A percentile compares a stretch with the other conserved stretches of the same genome.
Evolutionary conservation across 257 asterid species (phyloP).

Genomic region (Solanum pimpinellifolium): DNA sequence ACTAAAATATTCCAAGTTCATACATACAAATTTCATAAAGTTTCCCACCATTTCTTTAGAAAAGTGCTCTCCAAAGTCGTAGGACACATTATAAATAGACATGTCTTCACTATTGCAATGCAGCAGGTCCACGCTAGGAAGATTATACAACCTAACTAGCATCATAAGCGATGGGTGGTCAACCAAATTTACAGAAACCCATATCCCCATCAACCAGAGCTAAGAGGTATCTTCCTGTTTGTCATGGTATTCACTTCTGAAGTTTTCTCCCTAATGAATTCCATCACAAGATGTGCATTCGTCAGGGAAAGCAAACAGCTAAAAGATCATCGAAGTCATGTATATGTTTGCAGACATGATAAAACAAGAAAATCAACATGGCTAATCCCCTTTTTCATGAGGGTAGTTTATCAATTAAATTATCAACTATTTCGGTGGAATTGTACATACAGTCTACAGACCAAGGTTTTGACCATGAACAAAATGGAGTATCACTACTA

Average conservation of each 20-base stretch:
- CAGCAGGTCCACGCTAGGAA: not conserved
- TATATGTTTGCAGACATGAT: not conserved
- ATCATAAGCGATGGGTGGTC: not conserved
- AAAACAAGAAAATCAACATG: not conserved
- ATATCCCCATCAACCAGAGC: not conserved
- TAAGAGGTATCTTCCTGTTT: not conserved
- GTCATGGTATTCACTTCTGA: not conserved
- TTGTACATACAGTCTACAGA: not conserved
- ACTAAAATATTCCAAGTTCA: not conserved
- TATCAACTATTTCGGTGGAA: not conserved
- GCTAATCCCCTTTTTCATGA: not conserved
- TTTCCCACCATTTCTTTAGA: not conserved
- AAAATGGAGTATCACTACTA: not conserved
- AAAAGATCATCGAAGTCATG: not conserved
- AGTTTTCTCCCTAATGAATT: not conserved
- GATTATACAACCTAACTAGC: not conserved
- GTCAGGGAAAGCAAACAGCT: not conserved
- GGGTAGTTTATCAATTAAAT: not conserved
- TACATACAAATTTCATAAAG: not conserved
- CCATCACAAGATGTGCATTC: not conserved
- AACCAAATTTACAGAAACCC: not conserved
- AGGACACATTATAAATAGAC: not conserved
- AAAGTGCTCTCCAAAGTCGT: not conserved
- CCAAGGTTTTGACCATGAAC: not conserved
- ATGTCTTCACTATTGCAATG: not conserved